A percentile compares a stretch with the other conserved stretches of the same genome.
These are phyloP conservation scores for Backusella luteola DNA, from an alignment of 192 early-diverging fungal genomes.

Conservation along the genomic window DNA sequence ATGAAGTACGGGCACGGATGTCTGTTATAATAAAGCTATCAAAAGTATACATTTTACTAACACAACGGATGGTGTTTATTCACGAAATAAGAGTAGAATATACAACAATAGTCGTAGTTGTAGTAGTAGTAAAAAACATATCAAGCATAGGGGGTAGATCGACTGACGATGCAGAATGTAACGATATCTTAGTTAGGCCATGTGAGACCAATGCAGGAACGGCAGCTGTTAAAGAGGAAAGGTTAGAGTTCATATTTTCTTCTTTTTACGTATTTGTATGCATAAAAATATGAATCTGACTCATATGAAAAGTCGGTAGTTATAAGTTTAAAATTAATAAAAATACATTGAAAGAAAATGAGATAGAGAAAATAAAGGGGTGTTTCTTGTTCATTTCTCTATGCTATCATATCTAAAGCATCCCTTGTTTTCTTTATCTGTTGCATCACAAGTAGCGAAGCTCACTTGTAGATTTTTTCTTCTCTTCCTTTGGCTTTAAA, in stretches of 20 bases:
- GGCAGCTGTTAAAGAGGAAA: background rate
- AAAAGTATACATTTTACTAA: background rate
- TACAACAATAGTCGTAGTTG: background rate
- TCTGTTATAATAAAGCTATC: background rate
- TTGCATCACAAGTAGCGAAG: background rate
- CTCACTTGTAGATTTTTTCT: background rate
- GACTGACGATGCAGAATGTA: background rate
- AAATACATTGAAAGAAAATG: background rate
- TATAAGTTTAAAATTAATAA: background rate
- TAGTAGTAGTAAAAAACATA: background rate
- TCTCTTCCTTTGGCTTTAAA: background rate
- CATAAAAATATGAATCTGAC: background rate
- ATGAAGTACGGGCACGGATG: conserved; percentile 2
- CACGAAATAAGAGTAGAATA: background rate
- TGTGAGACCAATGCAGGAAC: background rate
- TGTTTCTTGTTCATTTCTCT: background rate
- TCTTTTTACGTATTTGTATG: background rate
- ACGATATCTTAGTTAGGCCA: background rate
- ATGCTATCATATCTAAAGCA: background rate
- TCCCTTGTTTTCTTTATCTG: background rate
- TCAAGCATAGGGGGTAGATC: background rate
- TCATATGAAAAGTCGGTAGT: background rate
- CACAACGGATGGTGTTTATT: background rate
- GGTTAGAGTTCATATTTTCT: background rate
- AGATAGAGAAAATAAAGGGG: conserved; percentile 3